Conservation (phyloP, 1,139 yeast species). For the Saccharomyces uvarum region DNA sequence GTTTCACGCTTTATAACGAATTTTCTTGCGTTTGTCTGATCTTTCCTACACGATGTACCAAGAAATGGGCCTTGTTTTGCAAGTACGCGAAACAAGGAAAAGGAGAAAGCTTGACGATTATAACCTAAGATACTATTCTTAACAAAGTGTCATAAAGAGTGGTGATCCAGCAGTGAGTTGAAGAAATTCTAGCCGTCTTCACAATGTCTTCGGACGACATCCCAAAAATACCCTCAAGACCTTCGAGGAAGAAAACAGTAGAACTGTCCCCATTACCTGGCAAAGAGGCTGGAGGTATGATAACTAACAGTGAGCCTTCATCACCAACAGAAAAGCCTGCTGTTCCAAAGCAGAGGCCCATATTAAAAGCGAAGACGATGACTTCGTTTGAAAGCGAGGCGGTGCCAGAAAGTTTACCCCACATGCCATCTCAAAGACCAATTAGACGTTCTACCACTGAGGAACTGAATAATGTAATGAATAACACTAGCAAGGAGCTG, state of each 20-base stretch:
- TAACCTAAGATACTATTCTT: not conserved
- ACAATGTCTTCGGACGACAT: not conserved
- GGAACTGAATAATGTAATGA: constrained; percentile 13
- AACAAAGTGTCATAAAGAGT: not conserved
- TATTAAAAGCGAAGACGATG: constrained; percentile 8
- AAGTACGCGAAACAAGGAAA: not conserved
- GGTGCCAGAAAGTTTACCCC: constrained; percentile 4
- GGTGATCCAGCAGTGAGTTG: not conserved
- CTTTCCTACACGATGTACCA: not conserved
- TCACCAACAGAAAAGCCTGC: constrained; percentile 7
- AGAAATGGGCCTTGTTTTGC: not conserved
- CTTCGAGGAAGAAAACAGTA: constrained; percentile 9
- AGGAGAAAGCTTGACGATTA: not conserved
- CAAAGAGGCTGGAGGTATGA: not conserved
- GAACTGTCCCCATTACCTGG: not conserved
- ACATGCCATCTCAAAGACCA: constrained; percentile 14
- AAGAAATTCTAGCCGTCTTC: not conserved
- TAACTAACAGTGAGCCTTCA: not conserved
- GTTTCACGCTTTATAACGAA: not conserved
- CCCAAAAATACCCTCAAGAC: constrained; percentile 20
- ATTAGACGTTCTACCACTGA: constrained; percentile 16
- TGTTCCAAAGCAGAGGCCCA: constrained; percentile 16
- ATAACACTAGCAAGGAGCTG: constrained; percentile 17
- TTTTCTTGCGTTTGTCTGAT: not conserved
- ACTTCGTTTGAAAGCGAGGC: not conserved